phyloP scores from a whole-genome alignment of 2,329 filamentous ascomycete genomes.

The Ophiosphaerella herpotricha region DNA sequence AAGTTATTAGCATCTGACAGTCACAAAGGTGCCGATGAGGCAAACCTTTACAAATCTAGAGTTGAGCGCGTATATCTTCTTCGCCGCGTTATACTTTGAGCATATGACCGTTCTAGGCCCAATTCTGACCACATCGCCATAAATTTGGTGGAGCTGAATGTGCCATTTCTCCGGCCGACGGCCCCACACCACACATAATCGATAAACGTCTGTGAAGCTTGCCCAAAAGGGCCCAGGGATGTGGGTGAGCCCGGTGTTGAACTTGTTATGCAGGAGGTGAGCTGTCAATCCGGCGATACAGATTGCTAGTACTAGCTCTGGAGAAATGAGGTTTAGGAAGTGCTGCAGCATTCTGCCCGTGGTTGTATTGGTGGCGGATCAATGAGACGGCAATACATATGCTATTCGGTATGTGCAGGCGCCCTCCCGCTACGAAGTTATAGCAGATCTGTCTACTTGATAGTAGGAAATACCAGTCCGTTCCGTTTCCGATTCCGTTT shows the following conservation, averaged over 20 bases:
- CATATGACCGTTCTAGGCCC: conserved; percentile 81
- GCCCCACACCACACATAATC: conserved; percentile 66
- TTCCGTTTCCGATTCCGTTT: too few species aligned
- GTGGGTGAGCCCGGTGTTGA: not conserved
- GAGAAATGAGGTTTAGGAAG: not conserved
- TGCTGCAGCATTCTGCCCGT: not conserved
- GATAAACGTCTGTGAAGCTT: conserved; percentile 70
- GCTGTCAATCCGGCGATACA: not conserved
- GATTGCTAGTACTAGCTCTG: not conserved
- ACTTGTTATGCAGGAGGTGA: conserved; percentile 1
- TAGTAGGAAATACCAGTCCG: too few species aligned
- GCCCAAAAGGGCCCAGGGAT: conserved; percentile 69
- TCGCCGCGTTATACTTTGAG: conserved; percentile 62
- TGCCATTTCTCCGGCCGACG: conserved; percentile 56
- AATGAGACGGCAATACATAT: too few species aligned
- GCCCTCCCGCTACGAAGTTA: too few species aligned
- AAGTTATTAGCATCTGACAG: not conserved
- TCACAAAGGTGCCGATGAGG: not conserved
- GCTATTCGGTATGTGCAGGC: too few species aligned
- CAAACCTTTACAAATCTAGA: conserved; percentile 14
- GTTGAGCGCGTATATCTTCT: conserved; percentile 16
- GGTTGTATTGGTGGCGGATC: too few species aligned
- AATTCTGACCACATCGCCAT: conserved; percentile 76
- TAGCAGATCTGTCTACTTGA: too few species aligned
- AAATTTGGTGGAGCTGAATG: conserved; percentile 65